A percentile compares a stretch with the other conserved stretches of the same genome.
Conservation (phyloP, 202 grass and related monocot genomes). For the Carex sylvatica region DNA sequence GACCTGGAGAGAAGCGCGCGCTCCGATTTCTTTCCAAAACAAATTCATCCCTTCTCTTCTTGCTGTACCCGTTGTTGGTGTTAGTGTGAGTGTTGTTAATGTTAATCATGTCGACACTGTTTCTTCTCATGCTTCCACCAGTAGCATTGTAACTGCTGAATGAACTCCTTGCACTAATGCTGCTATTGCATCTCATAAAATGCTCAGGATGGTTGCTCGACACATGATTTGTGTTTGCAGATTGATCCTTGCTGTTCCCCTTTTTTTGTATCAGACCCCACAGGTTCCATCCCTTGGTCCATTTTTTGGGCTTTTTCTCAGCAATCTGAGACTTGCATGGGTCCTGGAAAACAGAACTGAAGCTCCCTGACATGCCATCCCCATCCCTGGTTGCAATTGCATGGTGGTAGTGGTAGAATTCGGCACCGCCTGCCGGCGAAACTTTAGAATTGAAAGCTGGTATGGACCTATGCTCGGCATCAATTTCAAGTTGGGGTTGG, state of each 20-base stretch:
- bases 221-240: conserved; percentile 17
- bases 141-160: conserved; percentile 30
- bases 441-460: conserved; percentile 67
- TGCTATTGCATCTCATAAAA: conserved; percentile 74
- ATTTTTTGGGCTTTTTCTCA: conserved; percentile 55
- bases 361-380: conserved; percentile 43
- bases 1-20: conserved; percentile 42
- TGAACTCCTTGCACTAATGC: conserved; percentile 58
- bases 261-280: conserved; percentile 74
- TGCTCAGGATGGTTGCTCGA: conserved; percentile 45
- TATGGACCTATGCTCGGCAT: conserved; percentile 24
- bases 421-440: conserved; percentile 46
- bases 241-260: conserved; percentile 34
- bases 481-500: conserved; percentile 25
- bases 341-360: conserved; percentile 34
- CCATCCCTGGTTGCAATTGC: conserved; percentile 34
- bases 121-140: conserved; percentile 44
- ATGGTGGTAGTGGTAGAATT: conserved; percentile 51
- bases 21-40: conserved; percentile 65
- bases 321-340: background rate
- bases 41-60: conserved; percentile 63
- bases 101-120: conserved; percentile 43
- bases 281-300: conserved; percentile 77
- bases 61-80: conserved; percentile 11
- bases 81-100: conserved; percentile 25